These are phyloP conservation scores for Pachyrhizus erosus DNA, from an alignment of 306 rosid species.

Conservation along the genomic window DNA sequence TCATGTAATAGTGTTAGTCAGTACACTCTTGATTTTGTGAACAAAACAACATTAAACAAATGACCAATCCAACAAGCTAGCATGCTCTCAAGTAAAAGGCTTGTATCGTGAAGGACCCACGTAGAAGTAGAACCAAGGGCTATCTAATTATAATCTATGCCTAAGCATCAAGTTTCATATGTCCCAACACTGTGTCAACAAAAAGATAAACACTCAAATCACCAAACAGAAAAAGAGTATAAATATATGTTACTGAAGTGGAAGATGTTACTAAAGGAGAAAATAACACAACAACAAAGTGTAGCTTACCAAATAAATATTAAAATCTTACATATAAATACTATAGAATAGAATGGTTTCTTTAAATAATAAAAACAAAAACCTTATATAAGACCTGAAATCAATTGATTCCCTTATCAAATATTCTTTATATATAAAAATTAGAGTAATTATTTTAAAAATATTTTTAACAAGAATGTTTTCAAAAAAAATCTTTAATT, in stretches of 20 bases:
- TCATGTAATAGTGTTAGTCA: too few relatives aligned
- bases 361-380: background rate
- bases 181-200: background rate
- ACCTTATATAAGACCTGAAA: background rate
- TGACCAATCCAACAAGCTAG: background rate
- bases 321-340: background rate
- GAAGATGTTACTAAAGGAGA: too few relatives aligned
- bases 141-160: background rate
- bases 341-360: background rate
- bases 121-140: background rate
- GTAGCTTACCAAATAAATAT: background rate
- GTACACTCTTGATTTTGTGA: too few relatives aligned
- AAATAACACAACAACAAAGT: background rate
- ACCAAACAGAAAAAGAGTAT: too few relatives aligned
- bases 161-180: conserved; percentile 6
- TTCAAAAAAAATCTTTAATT: too few relatives aligned
- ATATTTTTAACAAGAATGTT: too few relatives aligned
- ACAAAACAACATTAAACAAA: conserved; percentile 28
- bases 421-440: too few relatives aligned
- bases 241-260: too few relatives aligned
- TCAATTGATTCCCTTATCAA: background rate
- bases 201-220: background rate
- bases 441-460: too few relatives aligned
- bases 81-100: background rate
- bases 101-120: background rate